These are phyloP conservation scores for Candida argentea DNA, from an alignment of 805 yeast genomes.

Conservation along the genomic window DNA sequence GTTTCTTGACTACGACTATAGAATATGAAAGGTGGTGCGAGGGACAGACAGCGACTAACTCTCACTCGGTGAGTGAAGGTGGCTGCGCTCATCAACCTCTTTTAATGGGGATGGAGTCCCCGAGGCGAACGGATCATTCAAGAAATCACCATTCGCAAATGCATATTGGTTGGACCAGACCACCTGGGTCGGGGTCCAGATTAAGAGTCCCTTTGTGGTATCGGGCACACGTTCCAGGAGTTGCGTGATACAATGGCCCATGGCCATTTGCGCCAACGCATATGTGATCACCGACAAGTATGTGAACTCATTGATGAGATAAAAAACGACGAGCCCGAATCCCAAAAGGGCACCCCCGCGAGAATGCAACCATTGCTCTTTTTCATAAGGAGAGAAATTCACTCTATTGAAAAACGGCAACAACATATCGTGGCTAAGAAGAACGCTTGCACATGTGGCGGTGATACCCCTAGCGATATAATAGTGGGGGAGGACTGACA, in stretches of 20 bases:
- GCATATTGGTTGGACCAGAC: slow-evolving; percentile 19
- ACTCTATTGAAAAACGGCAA: slow-evolving; percentile 40
- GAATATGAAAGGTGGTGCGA: slow-evolving; percentile 7
- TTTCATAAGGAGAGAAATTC: slow-evolving; percentile 32
- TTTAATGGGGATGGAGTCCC: slow-evolving; percentile 20
- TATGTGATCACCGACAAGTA: slow-evolving; percentile 37
- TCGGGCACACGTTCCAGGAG: slow-evolving; percentile 37
- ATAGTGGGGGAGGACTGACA: slow-evolving; percentile 24
- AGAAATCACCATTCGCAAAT: slow-evolving; percentile 14
- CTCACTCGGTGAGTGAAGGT: too few species aligned
- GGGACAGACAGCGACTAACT: too few species aligned
- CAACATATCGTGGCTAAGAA: slow-evolving; percentile 36
- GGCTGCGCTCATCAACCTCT: too few species aligned
- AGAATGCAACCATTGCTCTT: slow-evolving; percentile 38
- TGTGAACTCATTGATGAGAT: slow-evolving; percentile 31
- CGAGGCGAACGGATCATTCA: slow-evolving; percentile 15
- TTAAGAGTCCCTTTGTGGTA: slow-evolving; percentile 12
- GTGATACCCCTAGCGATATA: slow-evolving; percentile 28
- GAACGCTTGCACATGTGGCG: slow-evolving; percentile 37
- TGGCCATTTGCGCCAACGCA: slow-evolving; percentile 43
- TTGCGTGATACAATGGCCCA: slow-evolving; percentile 45
- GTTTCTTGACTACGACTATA: background rate
- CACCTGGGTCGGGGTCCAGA: slow-evolving; percentile 23
- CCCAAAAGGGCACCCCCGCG: slow-evolving; percentile 50
- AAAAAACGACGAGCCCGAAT: slow-evolving; percentile 39